Evolutionary conservation across 108 stramenopile genomes (phyloP), one percentile per base, ranked within the genome.

Genomic region (Cyclotella atomus): DNA sequence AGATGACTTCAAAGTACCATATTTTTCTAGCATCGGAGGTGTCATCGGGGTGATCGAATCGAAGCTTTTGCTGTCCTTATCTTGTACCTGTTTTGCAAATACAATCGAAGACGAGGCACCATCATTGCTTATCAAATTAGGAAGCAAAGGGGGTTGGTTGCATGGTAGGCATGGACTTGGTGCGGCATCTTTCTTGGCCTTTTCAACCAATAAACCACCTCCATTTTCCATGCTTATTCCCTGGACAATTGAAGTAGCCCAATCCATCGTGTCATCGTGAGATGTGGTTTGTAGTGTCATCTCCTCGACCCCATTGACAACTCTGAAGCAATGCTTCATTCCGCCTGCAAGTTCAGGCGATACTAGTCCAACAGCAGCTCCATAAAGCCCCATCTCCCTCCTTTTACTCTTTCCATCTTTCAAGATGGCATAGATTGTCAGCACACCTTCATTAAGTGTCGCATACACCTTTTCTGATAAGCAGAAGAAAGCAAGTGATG

Each of bases 161-260:
- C n/a, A 9, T 7, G 34, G 4, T 12, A 7, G 7, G 15, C 2
- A 20, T 57, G 32, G 10, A 35, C 28, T 43, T 5, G 0, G 21
- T 27, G 64, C 32, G 33, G 45, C 9, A 17, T 59, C 38, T 53
- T 46, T 69, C 68, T 76, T 76, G 32, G 50, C 67, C 27, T 69
- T 76, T 27, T 69, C 75, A 20, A 76, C 52, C 27, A 76, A 44
- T 46, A 76, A 21, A 19, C 75, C 75, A 25, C 75, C 75, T 0
- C 75, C 75, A 64, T 76, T 76, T 38, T 76, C 75, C 68, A 76
- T 69, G 32, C 75, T 76, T 36, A 76, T 76, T 47, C 60, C 68
- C 41, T 76, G 75, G 7, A 61, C 67, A 32, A 76, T 69, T 6
- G 28, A 25, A 21, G 53, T 63, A 8, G 75, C 38, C 75, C 75